These are phyloP conservation scores for Novakomyces olei DNA, from an alignment of 805 yeast species.

Conservation along the genomic window DNA sequence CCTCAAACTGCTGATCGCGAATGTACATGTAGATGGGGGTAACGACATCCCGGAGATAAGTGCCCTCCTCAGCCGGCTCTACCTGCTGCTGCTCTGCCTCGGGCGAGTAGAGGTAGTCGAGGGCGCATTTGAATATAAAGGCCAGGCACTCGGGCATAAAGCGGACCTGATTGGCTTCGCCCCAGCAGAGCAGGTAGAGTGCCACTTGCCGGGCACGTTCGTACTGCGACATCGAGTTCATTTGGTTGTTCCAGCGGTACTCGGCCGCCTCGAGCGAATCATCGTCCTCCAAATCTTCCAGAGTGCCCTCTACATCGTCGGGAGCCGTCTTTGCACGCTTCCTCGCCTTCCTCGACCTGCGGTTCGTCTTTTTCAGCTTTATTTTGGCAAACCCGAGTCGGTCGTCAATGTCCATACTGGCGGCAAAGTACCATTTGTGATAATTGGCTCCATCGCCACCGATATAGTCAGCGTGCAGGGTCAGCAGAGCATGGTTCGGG, in stretches of 20 bases:
- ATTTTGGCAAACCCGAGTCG: slow-evolving; percentile 35
- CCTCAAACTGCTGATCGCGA: slow-evolving; percentile 44
- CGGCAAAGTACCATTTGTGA: slow-evolving; percentile 80
- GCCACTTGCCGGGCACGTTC: slow-evolving; percentile 48
- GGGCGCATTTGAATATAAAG: slow-evolving; percentile 86
- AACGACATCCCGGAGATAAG: slow-evolving; percentile 72
- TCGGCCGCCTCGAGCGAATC: slow-evolving; percentile 55
- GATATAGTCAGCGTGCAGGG: slow-evolving; percentile 74
- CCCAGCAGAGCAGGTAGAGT: slow-evolving; percentile 45
- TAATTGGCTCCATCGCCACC: slow-evolving; percentile 80
- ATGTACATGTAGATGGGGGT: slow-evolving; percentile 65
- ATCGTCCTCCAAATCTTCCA: slow-evolving; percentile 5
- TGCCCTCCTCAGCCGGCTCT: slow-evolving; percentile 31
- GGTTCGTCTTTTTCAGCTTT: slow-evolving; percentile 25
- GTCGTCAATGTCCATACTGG: slow-evolving; percentile 56
- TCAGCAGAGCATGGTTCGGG: slow-evolving; percentile 44
- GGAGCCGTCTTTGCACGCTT: slow-evolving; percentile 19
- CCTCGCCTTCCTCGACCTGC: slow-evolving; percentile 21
- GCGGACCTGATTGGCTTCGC: slow-evolving; percentile 70
- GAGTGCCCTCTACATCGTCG: slow-evolving; percentile 4
- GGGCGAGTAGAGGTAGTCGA: slow-evolving; percentile 71
- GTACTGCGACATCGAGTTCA: slow-evolving; percentile 29
- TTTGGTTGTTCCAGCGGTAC: slow-evolving; percentile 49
- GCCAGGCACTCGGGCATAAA: slow-evolving; percentile 77
- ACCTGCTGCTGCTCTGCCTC: slow-evolving; percentile 64